Base-by-base conservation (phyloP, 768 basidiomycete species). In the Rhodosporidiobolus sp. region DNA sequence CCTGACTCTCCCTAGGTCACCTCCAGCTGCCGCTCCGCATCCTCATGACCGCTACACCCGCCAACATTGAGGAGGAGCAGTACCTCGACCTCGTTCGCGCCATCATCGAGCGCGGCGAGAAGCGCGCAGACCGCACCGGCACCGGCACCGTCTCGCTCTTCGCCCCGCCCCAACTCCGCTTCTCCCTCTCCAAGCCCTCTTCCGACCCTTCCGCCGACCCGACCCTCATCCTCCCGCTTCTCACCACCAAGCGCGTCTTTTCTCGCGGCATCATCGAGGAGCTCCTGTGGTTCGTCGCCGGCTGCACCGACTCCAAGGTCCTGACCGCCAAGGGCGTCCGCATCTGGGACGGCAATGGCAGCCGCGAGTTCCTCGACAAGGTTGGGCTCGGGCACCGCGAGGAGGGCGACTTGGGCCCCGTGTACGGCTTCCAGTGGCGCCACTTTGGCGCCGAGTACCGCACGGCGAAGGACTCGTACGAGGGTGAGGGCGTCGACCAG, bases 281-380 rank as follows among this genome's bases (percentile, higher is more conserved):
- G 77, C 87, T 99, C 1, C 84, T 98, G 12, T 99, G 95, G 95
- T 99, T 99, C 78, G 82, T 96, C 24, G 83, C 84, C 49, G 94
- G 95, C 2, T 85, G 84, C 14, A 97, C 94, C 0, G 92, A 96
- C 82, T 87, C 90, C 0, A 88, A 83, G 10, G 76, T 88, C 0
- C 85, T 99, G 52, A 87, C 88, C 2, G 84, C 85, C 43, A 91
- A 91, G 79, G 93, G 92, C 63, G 86, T 98, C 72, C 90, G 91
- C 80, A 98, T 99, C 77, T 99, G 96, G 96, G 94, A 97, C 79
- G 94, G 94, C 0, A 98, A 99, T 75, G 94, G 92, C 14, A 89
- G 89, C 4, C 87, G 89, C 72, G 89, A 87, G 76, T 98, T 95
- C 78, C 82, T 98, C 38, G 91, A 93, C 79, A 85, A 86, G 68